Evolutionary conservation across 1,284 basidiomycete genomes (phyloP).

Genomic region (Ceratobasidium sp.): DNA sequence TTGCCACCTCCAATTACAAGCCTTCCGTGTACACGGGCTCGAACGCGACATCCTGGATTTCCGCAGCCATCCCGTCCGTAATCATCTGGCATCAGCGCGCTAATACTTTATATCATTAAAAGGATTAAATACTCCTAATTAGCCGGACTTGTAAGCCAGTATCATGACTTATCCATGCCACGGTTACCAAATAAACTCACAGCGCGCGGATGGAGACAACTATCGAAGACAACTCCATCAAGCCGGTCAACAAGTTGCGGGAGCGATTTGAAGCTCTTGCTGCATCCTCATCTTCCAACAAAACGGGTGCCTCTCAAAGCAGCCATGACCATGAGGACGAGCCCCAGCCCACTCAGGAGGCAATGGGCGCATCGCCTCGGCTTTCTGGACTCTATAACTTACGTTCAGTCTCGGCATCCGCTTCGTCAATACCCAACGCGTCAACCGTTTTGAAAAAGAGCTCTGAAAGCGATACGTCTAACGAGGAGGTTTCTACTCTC

Average conservation of each 20-base stretch:
- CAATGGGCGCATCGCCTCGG: slow-evolving; percentile 14
- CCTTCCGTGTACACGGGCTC: background rate
- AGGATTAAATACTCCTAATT: background rate
- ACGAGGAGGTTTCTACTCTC: background rate
- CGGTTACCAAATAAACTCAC: background rate
- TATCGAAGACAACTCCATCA: slow-evolving; percentile 30
- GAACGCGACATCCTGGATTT: background rate
- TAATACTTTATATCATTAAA: no score
- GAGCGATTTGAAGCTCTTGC: slow-evolving; percentile 36
- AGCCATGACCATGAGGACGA: slow-evolving; percentile 14
- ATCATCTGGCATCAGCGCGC: background rate
- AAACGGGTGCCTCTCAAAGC: background rate
- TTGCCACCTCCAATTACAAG: background rate
- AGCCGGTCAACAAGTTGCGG: slow-evolving; percentile 30
- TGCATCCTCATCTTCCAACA: slow-evolving; percentile 4
- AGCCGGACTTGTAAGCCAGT: background rate
- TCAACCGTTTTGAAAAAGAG: slow-evolving; percentile 2
- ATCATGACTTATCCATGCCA: background rate
- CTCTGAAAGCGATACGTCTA: slow-evolving; percentile 18
- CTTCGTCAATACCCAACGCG: background rate
- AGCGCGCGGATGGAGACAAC: slow-evolving; percentile 4
- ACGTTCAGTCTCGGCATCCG: background rate
- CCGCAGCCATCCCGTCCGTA: background rate
- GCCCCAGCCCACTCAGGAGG: background rate
- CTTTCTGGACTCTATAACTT: slow-evolving; percentile 9